phyloP scores from a whole-genome alignment of 1,284 basidiomycete genomes.

The Cerioporus squamosus region DNA sequence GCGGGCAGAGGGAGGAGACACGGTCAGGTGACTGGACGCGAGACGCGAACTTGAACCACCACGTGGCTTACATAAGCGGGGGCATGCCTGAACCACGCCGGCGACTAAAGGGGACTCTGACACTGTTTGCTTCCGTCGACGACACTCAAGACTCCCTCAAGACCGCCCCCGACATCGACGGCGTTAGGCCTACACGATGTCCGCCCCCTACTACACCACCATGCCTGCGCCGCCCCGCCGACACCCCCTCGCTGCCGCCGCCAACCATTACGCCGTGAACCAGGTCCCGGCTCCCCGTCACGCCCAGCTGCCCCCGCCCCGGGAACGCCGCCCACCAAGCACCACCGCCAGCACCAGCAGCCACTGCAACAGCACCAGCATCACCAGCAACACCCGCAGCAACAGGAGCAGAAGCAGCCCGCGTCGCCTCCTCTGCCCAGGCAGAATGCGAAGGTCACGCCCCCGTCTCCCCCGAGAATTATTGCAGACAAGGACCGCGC shows the following conservation, averaged over 20 bases:
- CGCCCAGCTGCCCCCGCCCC: constrained; percentile 7
- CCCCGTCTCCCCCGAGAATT: constrained; percentile 80
- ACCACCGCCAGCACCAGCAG: too few species aligned
- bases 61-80: constrained; percentile 28
- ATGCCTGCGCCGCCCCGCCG: constrained; percentile 35
- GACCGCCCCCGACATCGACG: constrained; percentile 28
- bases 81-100: constrained; percentile 22
- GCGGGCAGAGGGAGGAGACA: background rate
- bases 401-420: constrained; percentile 31
- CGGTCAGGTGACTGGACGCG: constrained; percentile 23
- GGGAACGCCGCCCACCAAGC: constrained; percentile 28
- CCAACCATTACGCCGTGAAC: constrained; percentile 34
- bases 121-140: constrained; percentile 3
- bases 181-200: constrained; percentile 39
- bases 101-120: background rate
- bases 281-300: constrained; percentile 9
- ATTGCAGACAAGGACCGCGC: constrained; percentile 71
- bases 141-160: constrained; percentile 1
- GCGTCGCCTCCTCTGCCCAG: constrained; percentile 69
- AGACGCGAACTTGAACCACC: constrained; percentile 24
- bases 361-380: too few species aligned
- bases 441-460: constrained; percentile 81
- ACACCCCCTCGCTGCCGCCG: constrained; percentile 37
- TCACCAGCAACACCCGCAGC: constrained; percentile 1
- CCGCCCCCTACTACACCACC: constrained; percentile 26